Percentiles rank a stretch among this genome's conserved stretches.
Evolutionary conservation across 345 rosid species (phyloP).

Genomic region (Draba incana): DNA sequence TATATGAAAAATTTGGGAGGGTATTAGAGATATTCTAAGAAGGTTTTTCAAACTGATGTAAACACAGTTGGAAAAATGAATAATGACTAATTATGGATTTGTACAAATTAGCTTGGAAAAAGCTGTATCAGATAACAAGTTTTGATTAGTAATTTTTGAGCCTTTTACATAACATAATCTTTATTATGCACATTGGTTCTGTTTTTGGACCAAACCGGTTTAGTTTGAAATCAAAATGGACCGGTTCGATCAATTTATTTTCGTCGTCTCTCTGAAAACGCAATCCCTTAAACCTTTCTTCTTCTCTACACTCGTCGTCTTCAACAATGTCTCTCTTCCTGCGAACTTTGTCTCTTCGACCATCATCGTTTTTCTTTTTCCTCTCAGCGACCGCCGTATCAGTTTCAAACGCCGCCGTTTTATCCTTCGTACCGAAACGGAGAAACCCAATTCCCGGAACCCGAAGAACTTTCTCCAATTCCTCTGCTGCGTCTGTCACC

Average conservation of each 20-base stretch:
- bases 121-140: conserved; percentile 32
- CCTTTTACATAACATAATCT: not conserved
- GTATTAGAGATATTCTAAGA: conserved; percentile 10
- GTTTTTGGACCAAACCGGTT: no score
- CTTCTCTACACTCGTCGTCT: not conserved
- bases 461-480: conserved; percentile 41
- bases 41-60: conserved; percentile 8
- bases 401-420: conserved; percentile 36
- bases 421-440: conserved; percentile 20
- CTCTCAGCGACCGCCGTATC: conserved; percentile 42
- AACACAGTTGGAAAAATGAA: not conserved
- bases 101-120: conserved; percentile 34
- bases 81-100: conserved; percentile 40
- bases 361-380: conserved; percentile 49
- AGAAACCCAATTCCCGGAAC: conserved; percentile 31
- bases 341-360: conserved; percentile 43
- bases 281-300: conserved; percentile 32
- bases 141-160: conserved; percentile 20
- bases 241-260: not conserved
- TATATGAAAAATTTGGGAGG: conserved; percentile 24
- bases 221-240: no score
- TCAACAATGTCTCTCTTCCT: conserved; percentile 52
- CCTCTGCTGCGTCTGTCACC: conserved; percentile 12
- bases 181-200: no score
- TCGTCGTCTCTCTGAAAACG: conserved; percentile 9